These are phyloP conservation scores for Pisolithus marmoratus DNA, from an alignment of 768 basidiomycete species.

Conservation along the genomic window DNA sequence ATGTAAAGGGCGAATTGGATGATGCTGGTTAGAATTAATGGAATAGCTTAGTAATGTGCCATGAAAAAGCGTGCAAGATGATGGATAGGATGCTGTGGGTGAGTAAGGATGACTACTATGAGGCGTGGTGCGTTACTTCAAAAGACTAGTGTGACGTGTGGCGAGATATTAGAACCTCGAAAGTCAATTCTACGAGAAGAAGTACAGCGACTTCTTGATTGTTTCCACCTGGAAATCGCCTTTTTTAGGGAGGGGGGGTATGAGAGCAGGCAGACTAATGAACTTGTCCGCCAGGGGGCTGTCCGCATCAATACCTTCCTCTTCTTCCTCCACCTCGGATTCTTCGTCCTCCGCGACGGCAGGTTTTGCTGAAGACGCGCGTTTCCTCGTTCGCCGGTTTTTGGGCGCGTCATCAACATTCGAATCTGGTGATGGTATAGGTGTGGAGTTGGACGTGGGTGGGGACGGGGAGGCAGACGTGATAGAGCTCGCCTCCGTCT, in stretches of 20 bases:
- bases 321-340: conserved; percentile 14
- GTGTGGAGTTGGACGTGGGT: not conserved
- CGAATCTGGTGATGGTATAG: not conserved
- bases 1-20: not conserved
- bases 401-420: not conserved
- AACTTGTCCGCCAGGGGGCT: conserved; percentile 47
- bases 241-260: conserved; percentile 80
- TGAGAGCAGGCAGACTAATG: conserved; percentile 63
- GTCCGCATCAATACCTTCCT: conserved; percentile 22
- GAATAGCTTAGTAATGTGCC: not conserved
- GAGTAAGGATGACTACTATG: not conserved
- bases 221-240: conserved; percentile 79
- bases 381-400: not conserved
- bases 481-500: conserved; percentile 30
- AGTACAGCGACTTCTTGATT: conserved; percentile 82
- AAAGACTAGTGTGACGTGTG: not conserved
- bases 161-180: not conserved
- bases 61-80: not conserved
- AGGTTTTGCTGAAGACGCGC: not conserved
- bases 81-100: not conserved
- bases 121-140: not conserved
- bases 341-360: conserved; percentile 1
- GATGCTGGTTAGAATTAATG: not conserved
- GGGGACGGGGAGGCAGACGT: not conserved
- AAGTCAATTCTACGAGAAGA: conserved; percentile 69